A percentile compares a stretch with the other conserved stretches of the same genome.
Conservation (phyloP, 495 filamentous ascomycete genomes). For the Penicillium crystallinum region DNA sequence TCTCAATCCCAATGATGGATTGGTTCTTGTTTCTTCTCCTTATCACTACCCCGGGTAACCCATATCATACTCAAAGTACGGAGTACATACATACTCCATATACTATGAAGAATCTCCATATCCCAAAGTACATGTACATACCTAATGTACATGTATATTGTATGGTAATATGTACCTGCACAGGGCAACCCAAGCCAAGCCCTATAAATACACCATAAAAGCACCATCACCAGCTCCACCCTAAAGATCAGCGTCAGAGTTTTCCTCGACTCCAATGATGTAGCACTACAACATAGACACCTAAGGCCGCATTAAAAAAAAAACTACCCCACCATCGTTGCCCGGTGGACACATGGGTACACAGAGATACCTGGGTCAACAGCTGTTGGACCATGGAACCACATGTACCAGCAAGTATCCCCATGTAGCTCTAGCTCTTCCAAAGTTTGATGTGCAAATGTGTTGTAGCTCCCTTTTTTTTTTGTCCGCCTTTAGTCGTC, state of each 20-base stretch:
- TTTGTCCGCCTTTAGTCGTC: no score
- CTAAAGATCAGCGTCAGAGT: constrained; percentile 11
- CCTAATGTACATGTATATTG: neutral
- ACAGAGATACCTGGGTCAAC: neutral
- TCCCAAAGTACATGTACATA: no score
- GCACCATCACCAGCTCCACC: neutral
- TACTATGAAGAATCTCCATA: no score
- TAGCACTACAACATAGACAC: constrained; percentile 4
- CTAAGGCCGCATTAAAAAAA: constrained; percentile 14
- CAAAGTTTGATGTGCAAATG: no score
- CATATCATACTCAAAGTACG: no score
- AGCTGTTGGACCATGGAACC: neutral
- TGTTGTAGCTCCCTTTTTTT: constrained; percentile 1
- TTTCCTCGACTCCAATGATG: neutral
- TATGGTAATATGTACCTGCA: no score
- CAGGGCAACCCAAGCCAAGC: neutral
- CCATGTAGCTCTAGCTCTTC: constrained; percentile 7
- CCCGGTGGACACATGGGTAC: constrained; percentile 3
- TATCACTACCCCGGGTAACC: no score
- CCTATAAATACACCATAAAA: neutral
- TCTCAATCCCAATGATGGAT: no score
- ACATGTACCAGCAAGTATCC: constrained; percentile 2
- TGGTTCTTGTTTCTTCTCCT: no score
- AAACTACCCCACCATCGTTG: constrained; percentile 7
- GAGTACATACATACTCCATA: no score